Percentiles rank a stretch among this genome's conserved stretches.
Conservation (phyloP, 2,329 filamentous ascomycete species). For the Knufia petricola region DNA sequence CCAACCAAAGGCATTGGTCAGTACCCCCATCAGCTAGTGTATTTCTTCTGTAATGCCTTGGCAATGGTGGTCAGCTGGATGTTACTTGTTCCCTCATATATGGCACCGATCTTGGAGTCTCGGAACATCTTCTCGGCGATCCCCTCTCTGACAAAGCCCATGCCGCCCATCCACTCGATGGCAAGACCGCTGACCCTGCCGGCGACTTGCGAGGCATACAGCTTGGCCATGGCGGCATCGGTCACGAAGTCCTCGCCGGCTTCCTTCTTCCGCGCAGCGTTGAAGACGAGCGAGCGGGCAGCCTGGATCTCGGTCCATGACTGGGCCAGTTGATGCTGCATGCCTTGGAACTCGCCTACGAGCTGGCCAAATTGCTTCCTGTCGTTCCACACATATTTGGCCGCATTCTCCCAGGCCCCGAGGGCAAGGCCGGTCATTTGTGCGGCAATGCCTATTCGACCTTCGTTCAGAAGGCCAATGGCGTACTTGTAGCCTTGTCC, state of each 20-base stretch:
- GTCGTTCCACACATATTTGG: constrained; percentile 94
- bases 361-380: constrained; percentile 91
- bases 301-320: constrained; percentile 89
- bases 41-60: constrained; percentile 59
- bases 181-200: constrained; percentile 74
- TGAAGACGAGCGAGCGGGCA: constrained; percentile 86
- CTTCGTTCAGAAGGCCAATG: constrained; percentile 88
- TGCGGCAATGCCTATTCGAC: constrained; percentile 91
- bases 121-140: constrained; percentile 96
- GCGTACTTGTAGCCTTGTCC: constrained; percentile 98
- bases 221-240: constrained; percentile 97
- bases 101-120: constrained; percentile 96
- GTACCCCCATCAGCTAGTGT: no score
- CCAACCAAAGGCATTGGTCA: no score
- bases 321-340: constrained; percentile 98
- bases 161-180: constrained; percentile 98
- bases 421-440: constrained; percentile 97
- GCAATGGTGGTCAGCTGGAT: constrained; percentile 63
- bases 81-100: constrained; percentile 75
- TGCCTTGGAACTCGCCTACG: constrained; percentile 94
- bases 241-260: constrained; percentile 88
- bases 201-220: constrained; percentile 88
- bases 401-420: constrained; percentile 91
- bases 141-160: constrained; percentile 95
- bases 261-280: constrained; percentile 96